These are phyloP conservation scores for Scutellaria baicalensis DNA, from an alignment of 257 asterid species.

Conservation along the genomic window DNA sequence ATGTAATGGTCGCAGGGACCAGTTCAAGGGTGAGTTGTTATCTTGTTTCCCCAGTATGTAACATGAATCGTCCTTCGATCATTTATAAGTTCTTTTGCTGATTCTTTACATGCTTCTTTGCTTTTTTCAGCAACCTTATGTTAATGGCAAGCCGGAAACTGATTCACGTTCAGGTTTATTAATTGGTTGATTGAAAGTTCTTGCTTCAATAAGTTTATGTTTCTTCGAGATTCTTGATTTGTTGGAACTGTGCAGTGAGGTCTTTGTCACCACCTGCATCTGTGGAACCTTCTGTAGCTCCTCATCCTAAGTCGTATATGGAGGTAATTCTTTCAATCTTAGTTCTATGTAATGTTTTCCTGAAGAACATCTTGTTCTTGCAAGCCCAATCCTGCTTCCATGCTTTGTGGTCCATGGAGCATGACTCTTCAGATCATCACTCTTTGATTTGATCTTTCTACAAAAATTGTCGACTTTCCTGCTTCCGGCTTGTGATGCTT, in stretches of 20 bases:
- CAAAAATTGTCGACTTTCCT: neutral
- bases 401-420: neutral
- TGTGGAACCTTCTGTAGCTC: constrained; percentile 61
- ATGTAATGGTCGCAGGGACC: constrained; percentile 29
- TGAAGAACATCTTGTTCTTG: neutral
- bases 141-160: constrained; percentile 60
- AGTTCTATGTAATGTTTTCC: neutral
- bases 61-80: neutral
- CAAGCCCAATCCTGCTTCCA: neutral
- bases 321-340: constrained; percentile 48
- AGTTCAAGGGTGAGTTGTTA: constrained; percentile 51
- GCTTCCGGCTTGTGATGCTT: neutral
- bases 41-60: neutral
- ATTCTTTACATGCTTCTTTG: constrained; percentile 10
- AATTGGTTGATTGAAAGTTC: constrained; percentile 8
- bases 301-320: constrained; percentile 80
- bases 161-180: constrained; percentile 57
- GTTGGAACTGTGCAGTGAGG: constrained; percentile 43
- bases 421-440: neutral
- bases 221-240: neutral
- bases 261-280: constrained; percentile 64
- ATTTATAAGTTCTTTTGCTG: neutral
- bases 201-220: neutral
- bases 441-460: neutral
- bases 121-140: constrained; percentile 63